Evolutionary conservation across 306 rosid species (phyloP).

Genomic region (Fragaria nilgerrensis): DNA sequence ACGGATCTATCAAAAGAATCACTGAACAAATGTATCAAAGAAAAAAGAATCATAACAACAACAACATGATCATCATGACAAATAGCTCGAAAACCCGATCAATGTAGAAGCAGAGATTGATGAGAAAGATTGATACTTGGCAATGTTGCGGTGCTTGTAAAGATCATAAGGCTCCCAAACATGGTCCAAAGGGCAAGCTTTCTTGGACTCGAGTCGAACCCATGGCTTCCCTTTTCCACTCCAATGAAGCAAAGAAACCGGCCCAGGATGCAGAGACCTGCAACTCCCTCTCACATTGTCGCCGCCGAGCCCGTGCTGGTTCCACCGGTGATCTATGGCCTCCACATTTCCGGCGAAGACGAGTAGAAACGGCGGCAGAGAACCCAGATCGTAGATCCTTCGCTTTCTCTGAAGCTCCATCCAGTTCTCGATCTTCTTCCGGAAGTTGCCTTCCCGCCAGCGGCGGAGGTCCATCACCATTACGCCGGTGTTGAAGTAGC

Average conservation of each 20-base stretch:
- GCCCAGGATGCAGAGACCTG: constrained; percentile 85
- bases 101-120: constrained; percentile 37
- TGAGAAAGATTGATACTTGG: constrained; percentile 10
- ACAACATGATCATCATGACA: constrained; percentile 27
- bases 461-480: constrained; percentile 79
- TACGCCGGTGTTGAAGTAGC: constrained; percentile 94
- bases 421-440: constrained; percentile 79
- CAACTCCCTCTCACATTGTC: constrained; percentile 85
- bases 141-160: constrained; percentile 27
- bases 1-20: constrained; percentile 48
- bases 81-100: constrained; percentile 52
- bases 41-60: constrained; percentile 27
- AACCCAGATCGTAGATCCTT: constrained; percentile 85
- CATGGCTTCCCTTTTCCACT: constrained; percentile 98
- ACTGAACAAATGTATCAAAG: constrained; percentile 26
- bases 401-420: constrained; percentile 74
- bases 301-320: constrained; percentile 93
- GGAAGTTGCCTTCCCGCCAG: constrained; percentile 72
- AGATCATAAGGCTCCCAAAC: constrained; percentile 97
- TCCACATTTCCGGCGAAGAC: constrained; percentile 81
- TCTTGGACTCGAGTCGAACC: constrained; percentile 72
- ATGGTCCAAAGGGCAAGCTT: constrained; percentile 70
- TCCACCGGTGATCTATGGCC: constrained; percentile 88
- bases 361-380: constrained; percentile 75
- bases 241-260: constrained; percentile 90